These are phyloP conservation scores for Botryotinia narcissicola DNA, from an alignment of 2,329 filamentous ascomycete genomes.

Conservation along the genomic window DNA sequence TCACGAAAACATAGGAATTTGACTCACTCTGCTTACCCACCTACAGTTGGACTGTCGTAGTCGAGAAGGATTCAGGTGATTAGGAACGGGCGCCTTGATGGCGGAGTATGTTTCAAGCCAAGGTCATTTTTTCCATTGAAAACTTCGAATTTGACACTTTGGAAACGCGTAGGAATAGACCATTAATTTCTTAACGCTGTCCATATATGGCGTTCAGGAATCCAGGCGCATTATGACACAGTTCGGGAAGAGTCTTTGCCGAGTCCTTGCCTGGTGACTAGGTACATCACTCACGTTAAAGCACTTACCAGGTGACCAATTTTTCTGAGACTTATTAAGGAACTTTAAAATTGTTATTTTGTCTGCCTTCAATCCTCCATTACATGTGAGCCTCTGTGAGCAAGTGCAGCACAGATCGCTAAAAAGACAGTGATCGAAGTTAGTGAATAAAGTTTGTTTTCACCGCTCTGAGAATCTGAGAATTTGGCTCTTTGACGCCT, in stretches of 20 bases:
- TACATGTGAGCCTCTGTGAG: not conserved
- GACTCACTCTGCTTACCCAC: not conserved
- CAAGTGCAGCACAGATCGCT: slow-evolving; percentile 11
- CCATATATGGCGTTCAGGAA: not conserved
- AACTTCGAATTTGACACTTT: not conserved
- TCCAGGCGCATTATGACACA: not conserved
- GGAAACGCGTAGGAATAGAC: not conserved
- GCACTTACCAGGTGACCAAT: not conserved
- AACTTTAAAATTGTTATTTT: not conserved
- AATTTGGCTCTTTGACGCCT: not conserved
- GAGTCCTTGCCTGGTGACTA: not conserved
- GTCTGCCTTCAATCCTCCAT: not conserved
- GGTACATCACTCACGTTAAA: not conserved
- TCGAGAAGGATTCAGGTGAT: not conserved
- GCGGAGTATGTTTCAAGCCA: not conserved
- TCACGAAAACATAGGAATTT: not conserved
- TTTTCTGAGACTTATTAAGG: not conserved
- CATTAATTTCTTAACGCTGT: not conserved
- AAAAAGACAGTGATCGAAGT: not conserved
- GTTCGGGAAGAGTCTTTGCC: not conserved
- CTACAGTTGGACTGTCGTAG: not conserved
- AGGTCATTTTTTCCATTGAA: not conserved
- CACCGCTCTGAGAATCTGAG: not conserved
- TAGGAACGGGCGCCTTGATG: not conserved
- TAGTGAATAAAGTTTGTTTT: not conserved